Evolutionary conservation across 108 stramenopile species (phyloP).

Genomic region (Skeletonema potamos): DNA sequence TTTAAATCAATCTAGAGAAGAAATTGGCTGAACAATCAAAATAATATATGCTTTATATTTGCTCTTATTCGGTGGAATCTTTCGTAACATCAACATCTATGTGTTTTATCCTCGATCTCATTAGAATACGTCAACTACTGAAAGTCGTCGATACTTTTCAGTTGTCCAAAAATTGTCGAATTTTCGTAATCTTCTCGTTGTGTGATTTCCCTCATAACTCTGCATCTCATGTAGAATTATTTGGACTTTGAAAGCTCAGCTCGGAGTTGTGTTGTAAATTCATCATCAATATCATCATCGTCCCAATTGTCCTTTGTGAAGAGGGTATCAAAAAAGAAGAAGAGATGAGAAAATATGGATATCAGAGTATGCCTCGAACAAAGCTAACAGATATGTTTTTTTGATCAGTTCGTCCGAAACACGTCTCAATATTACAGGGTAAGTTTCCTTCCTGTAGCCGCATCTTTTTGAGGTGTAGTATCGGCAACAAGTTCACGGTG

Average conservation of each 20-base stretch:
- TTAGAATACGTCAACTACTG: too few species aligned
- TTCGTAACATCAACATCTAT: too few species aligned
- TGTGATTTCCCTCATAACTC: not conserved
- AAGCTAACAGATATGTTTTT: not conserved
- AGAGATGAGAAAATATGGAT: not conserved
- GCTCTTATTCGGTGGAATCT: too few species aligned
- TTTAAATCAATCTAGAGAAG: too few species aligned
- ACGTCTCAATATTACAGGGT: not conserved
- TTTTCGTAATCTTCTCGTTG: not conserved
- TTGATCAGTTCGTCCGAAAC: not conserved
- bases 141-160: too few species aligned
- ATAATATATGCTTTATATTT: too few species aligned
- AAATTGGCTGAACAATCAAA: too few species aligned
- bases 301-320: constrained; percentile 85
- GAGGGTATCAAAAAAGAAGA: not conserved
- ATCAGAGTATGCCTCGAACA: not conserved
- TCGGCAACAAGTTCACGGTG: not conserved
- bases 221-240: constrained; percentile 3
- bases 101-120: too few species aligned
- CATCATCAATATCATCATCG: constrained; percentile 93
- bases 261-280: constrained; percentile 89
- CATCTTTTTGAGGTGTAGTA: not conserved
- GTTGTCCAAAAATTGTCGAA: not conserved
- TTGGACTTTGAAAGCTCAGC: constrained; percentile 70
- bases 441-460: not conserved